Conservation (phyloP, 1,284 basidiomycete species). For the Leucoagaricus sp. region DNA sequence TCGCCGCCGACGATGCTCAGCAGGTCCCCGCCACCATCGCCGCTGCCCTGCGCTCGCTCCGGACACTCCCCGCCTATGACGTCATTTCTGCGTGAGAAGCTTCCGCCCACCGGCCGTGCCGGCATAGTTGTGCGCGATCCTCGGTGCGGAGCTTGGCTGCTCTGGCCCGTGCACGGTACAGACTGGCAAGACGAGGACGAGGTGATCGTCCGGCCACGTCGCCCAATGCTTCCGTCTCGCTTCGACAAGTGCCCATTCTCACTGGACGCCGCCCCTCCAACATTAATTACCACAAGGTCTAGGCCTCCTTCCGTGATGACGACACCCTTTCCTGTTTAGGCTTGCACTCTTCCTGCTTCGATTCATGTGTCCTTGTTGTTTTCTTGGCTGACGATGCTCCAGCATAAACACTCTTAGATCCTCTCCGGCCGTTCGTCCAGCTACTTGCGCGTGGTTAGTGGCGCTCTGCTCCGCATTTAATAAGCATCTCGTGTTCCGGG, state of each 20-base stretch:
- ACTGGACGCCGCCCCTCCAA: constrained; percentile 1
- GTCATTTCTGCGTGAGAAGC: constrained; percentile 5
- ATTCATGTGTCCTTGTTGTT: neutral
- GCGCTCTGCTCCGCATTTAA: no score
- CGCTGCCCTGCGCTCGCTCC: neutral
- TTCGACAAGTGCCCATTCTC: neutral
- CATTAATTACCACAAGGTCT: constrained; percentile 1
- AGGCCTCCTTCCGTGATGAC: neutral
- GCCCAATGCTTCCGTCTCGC: neutral
- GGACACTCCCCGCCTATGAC: constrained; percentile 4
- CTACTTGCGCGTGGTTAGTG: no score
- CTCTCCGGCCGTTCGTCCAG: no score
- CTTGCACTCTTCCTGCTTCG: neutral
- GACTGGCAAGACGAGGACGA: neutral
- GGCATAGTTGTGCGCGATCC: neutral
- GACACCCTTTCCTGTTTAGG: neutral
- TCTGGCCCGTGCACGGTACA: neutral
- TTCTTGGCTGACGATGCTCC: neutral
- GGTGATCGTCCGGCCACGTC: neutral
- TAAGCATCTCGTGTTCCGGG: no score
- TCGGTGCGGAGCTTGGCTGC: neutral
- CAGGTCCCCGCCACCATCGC: neutral
- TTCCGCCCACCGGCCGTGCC: constrained; percentile 5
- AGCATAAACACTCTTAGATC: no score
- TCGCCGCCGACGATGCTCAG: neutral